These are phyloP conservation scores for Phytophthora vignae DNA, from an alignment of 352 stramenopile genomes.

Conservation along the genomic window DNA sequence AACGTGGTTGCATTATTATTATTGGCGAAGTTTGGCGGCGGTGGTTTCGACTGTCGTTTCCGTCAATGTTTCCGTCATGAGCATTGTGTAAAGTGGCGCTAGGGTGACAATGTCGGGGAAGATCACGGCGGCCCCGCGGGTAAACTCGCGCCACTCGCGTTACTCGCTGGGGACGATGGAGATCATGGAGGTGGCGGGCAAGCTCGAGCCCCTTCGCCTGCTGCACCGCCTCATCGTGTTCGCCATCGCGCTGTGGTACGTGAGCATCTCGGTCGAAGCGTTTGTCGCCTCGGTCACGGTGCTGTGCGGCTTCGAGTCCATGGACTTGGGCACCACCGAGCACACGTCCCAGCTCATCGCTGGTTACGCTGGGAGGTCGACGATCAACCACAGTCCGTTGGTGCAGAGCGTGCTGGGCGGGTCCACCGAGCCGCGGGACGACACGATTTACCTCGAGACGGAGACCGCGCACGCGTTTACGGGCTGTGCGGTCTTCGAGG, in stretches of 20 bases:
- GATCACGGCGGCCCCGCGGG: neutral
- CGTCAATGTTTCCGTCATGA: too few species aligned
- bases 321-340: neutral
- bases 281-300: conserved; percentile 14
- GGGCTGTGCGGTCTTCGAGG: neutral
- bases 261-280: conserved; percentile 17
- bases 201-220: conserved; percentile 5
- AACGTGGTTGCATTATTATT: neutral
- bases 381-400: conserved; percentile 32
- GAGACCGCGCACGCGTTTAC: conserved; percentile 7
- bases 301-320: conserved; percentile 16
- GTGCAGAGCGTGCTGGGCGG: conserved; percentile 25
- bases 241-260: conserved; percentile 14
- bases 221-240: conserved; percentile 19
- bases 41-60: neutral
- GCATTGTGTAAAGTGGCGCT: neutral
- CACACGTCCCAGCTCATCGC: conserved; percentile 26
- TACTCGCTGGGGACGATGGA: conserved; percentile 3
- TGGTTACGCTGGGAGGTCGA: conserved; percentile 22
- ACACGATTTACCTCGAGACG: conserved; percentile 40
- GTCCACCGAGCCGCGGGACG: conserved; percentile 24
- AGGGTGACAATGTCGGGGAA: neutral
- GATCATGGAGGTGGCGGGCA: neutral
- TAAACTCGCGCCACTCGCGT: neutral
- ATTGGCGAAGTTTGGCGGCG: neutral